Percentiles rank a stretch among this genome's conserved stretches.
Evolutionary conservation across 495 filamentous ascomycete genomes (phyloP).

Genomic region (Penicillium samsonianum): DNA sequence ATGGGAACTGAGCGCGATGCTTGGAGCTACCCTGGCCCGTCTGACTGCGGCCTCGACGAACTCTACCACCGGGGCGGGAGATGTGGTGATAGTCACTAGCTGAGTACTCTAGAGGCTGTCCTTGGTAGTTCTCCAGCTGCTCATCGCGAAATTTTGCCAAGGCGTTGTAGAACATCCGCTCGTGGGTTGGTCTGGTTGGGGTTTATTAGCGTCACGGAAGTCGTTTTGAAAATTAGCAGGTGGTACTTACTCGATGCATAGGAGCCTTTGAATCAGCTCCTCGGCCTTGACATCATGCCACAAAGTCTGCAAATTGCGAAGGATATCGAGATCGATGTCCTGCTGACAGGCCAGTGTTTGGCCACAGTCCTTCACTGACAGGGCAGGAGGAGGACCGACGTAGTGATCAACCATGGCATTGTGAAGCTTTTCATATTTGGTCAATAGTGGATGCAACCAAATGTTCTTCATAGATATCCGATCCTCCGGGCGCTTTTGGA

Average conservation of each 20-base stretch:
- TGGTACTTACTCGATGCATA: conserved; percentile 65
- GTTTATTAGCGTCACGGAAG: conserved; percentile 5
- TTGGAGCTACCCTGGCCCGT: conserved; percentile 43
- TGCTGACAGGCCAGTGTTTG: conserved; percentile 47
- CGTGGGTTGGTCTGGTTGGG: conserved; percentile 67
- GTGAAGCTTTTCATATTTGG: conserved; percentile 71
- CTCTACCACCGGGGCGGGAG: conserved; percentile 40
- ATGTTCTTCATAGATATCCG: conserved; percentile 77
- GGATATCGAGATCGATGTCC: conserved; percentile 74
- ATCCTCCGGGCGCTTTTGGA: conserved; percentile 69
- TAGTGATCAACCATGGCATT: conserved; percentile 50
- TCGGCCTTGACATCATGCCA: conserved; percentile 81
- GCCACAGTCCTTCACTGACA: conserved; percentile 56
- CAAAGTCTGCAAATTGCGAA: conserved; percentile 80
- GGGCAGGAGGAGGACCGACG: conserved; percentile 54
- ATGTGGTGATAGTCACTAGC: conserved; percentile 86
- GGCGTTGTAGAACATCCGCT: conserved; percentile 87
- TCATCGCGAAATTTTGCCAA: conserved; percentile 78
- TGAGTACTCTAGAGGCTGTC: conserved; percentile 70
- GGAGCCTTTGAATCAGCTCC: conserved; percentile 64
- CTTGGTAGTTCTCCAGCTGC: conserved; percentile 79
- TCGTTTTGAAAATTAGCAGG: not conserved
- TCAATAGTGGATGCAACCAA: conserved; percentile 80
- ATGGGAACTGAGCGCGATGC: conserved; percentile 67
- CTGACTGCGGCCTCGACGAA: conserved; percentile 22